These are phyloP conservation scores for Darksidea phi DNA, from an alignment of 495 filamentous ascomycete genomes.

Conservation along the genomic window DNA sequence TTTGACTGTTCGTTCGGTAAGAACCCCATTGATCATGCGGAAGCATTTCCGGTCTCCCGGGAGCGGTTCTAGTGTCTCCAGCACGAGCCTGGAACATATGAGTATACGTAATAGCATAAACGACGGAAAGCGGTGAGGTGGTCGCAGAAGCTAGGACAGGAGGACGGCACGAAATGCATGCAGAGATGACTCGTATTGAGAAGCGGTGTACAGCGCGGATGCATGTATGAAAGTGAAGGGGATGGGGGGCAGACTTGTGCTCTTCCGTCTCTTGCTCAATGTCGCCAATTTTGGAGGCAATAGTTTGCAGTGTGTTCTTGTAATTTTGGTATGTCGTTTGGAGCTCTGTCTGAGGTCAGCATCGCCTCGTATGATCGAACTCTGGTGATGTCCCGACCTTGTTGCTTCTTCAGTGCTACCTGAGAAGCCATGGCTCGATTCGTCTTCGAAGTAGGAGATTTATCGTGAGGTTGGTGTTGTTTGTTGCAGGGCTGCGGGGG, in stretches of 20 bases:
- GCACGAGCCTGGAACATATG: slow-evolving; percentile 69
- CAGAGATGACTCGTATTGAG: slow-evolving; percentile 20
- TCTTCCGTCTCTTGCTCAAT: slow-evolving; percentile 96
- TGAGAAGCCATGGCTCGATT: slow-evolving; percentile 24
- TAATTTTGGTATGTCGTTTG: slow-evolving; percentile 91
- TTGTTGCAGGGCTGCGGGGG: background rate
- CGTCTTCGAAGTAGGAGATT: background rate
- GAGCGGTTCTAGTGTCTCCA: slow-evolving; percentile 87
- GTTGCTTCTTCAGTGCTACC: slow-evolving; percentile 48
- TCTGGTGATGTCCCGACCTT: slow-evolving; percentile 59
- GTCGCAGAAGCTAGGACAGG: slow-evolving; percentile 4
- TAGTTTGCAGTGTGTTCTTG: slow-evolving; percentile 90
- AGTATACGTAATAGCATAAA: background rate
- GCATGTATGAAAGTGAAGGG: background rate
- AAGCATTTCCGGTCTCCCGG: slow-evolving; percentile 91
- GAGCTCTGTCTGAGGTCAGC: slow-evolving; percentile 61
- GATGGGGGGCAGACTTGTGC: slow-evolving; percentile 71
- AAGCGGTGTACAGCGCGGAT: slow-evolving; percentile 31
- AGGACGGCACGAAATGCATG: slow-evolving; percentile 9
- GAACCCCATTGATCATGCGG: slow-evolving; percentile 95
- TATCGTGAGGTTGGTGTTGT: background rate
- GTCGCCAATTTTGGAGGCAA: slow-evolving; percentile 94
- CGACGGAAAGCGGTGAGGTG: slow-evolving; percentile 22
- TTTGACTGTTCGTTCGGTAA: slow-evolving; percentile 88
- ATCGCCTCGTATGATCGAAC: background rate